Evolutionary conservation across 768 basidiomycete genomes (phyloP).

Genomic region (Kwoniella dendrophila): DNA sequence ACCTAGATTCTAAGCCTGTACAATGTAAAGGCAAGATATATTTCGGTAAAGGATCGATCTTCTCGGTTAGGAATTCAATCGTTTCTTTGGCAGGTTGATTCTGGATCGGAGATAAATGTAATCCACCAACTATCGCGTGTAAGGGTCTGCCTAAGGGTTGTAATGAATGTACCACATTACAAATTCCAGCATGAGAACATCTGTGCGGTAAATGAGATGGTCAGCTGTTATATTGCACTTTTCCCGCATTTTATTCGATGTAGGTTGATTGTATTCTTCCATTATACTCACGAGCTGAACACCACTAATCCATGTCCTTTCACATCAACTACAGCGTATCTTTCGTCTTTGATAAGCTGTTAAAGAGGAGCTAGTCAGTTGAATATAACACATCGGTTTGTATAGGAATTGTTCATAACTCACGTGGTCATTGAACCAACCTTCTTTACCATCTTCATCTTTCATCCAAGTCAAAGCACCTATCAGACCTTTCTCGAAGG

Average conservation of each 20-base stretch:
- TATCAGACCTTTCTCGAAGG: constrained; percentile 69
- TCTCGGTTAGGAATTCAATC: constrained; percentile 68
- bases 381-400: background rate
- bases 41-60: constrained; percentile 66
- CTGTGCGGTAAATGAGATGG: constrained; percentile 43
- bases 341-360: constrained; percentile 79
- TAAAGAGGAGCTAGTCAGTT: background rate
- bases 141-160: constrained; percentile 67
- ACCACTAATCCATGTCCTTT: constrained; percentile 78
- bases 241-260: too few relatives aligned
- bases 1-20: constrained; percentile 74
- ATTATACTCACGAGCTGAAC: constrained; percentile 79
- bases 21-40: constrained; percentile 85
- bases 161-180: constrained; percentile 77
- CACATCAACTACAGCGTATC: constrained; percentile 76
- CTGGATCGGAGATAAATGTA: constrained; percentile 77
- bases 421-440: constrained; percentile 66
- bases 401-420: constrained; percentile 14
- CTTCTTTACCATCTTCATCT: constrained; percentile 36
- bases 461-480: constrained; percentile 69
- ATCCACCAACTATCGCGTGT: constrained; percentile 80
- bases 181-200: constrained; percentile 79
- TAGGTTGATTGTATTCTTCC: too few relatives aligned
- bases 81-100: constrained; percentile 68
- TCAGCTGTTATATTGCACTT: too few relatives aligned